These are phyloP conservation scores for Leccinum truebloodii DNA, from an alignment of 768 basidiomycete species.

Conservation along the genomic window DNA sequence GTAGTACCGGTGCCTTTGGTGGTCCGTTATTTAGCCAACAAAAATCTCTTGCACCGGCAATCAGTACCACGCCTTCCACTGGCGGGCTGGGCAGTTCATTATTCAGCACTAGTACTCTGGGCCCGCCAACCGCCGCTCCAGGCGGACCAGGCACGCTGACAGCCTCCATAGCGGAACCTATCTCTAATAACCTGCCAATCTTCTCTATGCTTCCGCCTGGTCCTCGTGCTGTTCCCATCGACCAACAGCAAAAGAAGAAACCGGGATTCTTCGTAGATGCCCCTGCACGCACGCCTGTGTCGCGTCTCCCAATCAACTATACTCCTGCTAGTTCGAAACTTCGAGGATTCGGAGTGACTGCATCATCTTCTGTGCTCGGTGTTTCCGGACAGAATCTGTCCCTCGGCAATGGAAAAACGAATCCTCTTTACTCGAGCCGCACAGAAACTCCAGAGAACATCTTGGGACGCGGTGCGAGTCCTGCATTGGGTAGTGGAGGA, in stretches of 20 bases:
- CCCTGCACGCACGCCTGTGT: slow-evolving; percentile 69
- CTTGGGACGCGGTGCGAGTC: slow-evolving; percentile 54
- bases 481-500: slow-evolving; percentile 65
- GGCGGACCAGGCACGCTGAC: slow-evolving; percentile 63
- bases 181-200: slow-evolving; percentile 68
- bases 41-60: slow-evolving; percentile 50
- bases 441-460: slow-evolving; percentile 62
- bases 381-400: slow-evolving; percentile 38
- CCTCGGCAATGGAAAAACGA: slow-evolving; percentile 55
- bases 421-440: slow-evolving; percentile 54
- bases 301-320: slow-evolving; percentile 64
- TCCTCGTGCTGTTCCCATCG: slow-evolving; percentile 61
- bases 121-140: slow-evolving; percentile 42
- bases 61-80: slow-evolving; percentile 45
- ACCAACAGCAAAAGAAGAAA: slow-evolving; percentile 72
- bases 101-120: slow-evolving; percentile 42
- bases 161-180: slow-evolving; percentile 87
- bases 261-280: slow-evolving; percentile 75
- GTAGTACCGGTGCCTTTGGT: slow-evolving; percentile 36
- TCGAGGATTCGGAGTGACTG: slow-evolving; percentile 61
- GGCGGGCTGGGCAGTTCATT: slow-evolving; percentile 39
- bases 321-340: slow-evolving; percentile 63
- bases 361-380: slow-evolving; percentile 39
- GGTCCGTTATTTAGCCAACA: slow-evolving; percentile 49
- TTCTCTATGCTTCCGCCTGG: slow-evolving; percentile 76